Base-by-base conservation (phyloP, 768 basidiomycete species). In the Ramaria sp. region DNA sequence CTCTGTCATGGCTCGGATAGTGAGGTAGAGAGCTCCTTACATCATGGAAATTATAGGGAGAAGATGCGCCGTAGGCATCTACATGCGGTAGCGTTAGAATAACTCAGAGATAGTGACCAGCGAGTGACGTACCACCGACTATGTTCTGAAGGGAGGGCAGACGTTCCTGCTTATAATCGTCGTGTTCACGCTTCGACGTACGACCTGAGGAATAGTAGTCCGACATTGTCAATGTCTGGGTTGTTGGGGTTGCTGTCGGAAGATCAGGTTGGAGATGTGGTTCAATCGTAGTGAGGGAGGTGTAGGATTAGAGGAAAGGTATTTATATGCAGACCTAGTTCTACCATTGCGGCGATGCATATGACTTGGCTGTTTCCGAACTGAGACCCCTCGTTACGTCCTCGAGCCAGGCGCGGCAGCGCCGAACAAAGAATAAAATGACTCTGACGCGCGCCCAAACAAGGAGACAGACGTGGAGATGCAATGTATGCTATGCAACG, bases 321-420 rank as follows among this genome's bases (percentile, higher is more conserved):
- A 47, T 47, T 47, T 47, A 47, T 47, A 47, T 47, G 28, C 24
- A 16, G 27, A 45, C 8, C 8, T 8, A 25, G 5, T 16, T 15
- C 45, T 8, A 24, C 25, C 45, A 24, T 24, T 22, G 48, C 48
- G 48, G 48, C 48, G 48, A 50, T 50, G 48, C 48, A 37, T 34
- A 47, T 47, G 45, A 47, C 45, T 47, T 47, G 28, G 4, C 24
- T 50, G n/a, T 12, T 34, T 30, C 48, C 48, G 34, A 50, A 20
- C 8, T 50, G 24, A 50, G 34, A 15, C 36, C 30, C 12, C 15
- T 50, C 28, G 13, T 50, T 34, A 20, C 34, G 34, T 34, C 20
- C 30, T 8, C 36, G 30, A 50, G 48, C 48, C 48, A 50, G 48
- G 34, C 34, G 48, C 48, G 48, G 48, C 28, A 37, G 48, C 30